These are phyloP conservation scores for Eutrema japonicum DNA, from an alignment of 345 rosid genomes.

Conservation along the genomic window DNA sequence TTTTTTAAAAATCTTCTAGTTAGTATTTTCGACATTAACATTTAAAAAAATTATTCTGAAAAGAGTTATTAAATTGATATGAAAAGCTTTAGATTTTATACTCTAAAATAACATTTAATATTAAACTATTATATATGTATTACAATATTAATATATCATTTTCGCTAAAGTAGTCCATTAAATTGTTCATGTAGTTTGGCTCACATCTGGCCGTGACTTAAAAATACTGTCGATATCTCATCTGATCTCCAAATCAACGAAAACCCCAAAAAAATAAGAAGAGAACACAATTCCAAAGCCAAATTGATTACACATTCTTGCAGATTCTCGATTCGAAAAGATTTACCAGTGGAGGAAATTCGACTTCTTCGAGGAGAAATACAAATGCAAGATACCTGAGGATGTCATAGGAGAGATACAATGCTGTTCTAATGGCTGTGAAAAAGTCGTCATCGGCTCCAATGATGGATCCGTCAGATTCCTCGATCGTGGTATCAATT, in stretches of 20 bases:
- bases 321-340: not conserved
- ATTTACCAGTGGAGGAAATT: conserved; percentile 98
- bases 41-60: not conserved
- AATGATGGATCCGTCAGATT: conserved; percentile 39
- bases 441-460: conserved; percentile 87
- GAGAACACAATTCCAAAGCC: conserved; percentile 4
- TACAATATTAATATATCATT: too few species aligned
- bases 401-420: conserved; percentile 69
- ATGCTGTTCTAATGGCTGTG: conserved; percentile 96
- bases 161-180: too few species aligned
- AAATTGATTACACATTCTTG: not conserved
- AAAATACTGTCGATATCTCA: too few species aligned
- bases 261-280: not conserved
- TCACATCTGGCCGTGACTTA: too few species aligned
- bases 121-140: too few species aligned
- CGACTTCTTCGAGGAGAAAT: conserved; percentile 98
- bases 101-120: too few species aligned
- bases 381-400: conserved; percentile 80
- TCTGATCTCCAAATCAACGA: too few species aligned
- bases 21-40: too few species aligned
- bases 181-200: too few species aligned
- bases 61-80: too few species aligned
- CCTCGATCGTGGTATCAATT: conserved; percentile 89
- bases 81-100: too few species aligned
- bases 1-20: too few species aligned